A percentile compares a stretch with the other conserved stretches of the same genome.
Conservation (phyloP, 805 yeast genomes). For the Saccharomycopsis sp. region DNA sequence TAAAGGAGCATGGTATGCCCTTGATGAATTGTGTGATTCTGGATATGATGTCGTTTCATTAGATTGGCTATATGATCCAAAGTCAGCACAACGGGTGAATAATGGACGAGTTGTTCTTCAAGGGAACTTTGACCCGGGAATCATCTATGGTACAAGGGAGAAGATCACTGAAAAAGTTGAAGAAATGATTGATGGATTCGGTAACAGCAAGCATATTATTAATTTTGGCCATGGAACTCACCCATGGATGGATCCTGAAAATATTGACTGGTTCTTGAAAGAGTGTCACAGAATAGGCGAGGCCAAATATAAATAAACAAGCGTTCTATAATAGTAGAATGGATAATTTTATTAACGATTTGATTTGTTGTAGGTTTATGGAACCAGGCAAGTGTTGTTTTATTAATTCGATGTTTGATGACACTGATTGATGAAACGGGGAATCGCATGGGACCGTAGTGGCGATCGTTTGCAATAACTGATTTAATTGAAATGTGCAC, state of each 20-base stretch:
- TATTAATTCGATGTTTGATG: too few species aligned
- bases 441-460: too few species aligned
- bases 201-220: conserved; percentile 93
- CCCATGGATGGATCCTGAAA: conserved; percentile 94
- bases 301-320: too few species aligned
- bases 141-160: conserved; percentile 84
- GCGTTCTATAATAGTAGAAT: too few species aligned
- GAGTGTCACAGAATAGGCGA: conserved; percentile 87
- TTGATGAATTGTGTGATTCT: conserved; percentile 72
- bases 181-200: conserved; percentile 83
- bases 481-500: too few species aligned
- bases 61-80: conserved; percentile 87
- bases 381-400: too few species aligned
- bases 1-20: conserved; percentile 96
- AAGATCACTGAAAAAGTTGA: conserved; percentile 74
- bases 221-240: conserved; percentile 98
- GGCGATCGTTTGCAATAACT: too few species aligned
- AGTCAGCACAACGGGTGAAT: conserved; percentile 69
- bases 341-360: too few species aligned
- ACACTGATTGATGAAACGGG: too few species aligned
- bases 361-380: too few species aligned
- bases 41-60: conserved; percentile 86
- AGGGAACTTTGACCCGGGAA: conserved; percentile 95
- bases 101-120: conserved; percentile 78
- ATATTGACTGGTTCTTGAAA: conserved; percentile 73